Evolutionary conservation across 2,329 filamentous ascomycete genomes (phyloP).

Genomic region (Stagonosporopsis rhizophila): DNA sequence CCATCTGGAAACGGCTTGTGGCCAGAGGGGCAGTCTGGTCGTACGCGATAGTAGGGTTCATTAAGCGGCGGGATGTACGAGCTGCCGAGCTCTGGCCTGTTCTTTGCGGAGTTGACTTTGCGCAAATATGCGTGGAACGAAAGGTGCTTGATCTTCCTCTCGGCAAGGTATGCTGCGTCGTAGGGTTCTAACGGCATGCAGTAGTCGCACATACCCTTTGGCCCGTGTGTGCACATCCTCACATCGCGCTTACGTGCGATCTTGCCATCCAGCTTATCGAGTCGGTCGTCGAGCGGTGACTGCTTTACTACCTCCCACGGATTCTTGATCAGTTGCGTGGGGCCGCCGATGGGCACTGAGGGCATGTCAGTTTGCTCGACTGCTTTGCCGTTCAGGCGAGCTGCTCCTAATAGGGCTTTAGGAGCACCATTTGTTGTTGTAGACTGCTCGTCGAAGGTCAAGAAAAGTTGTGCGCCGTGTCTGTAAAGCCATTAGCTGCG

Average conservation of each 20-base stretch:
- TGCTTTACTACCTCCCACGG: constrained; percentile 94
- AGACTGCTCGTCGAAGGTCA: constrained; percentile 74
- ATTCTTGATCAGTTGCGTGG: constrained; percentile 74
- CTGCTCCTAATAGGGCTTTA: constrained; percentile 52
- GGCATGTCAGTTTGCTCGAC: constrained; percentile 73
- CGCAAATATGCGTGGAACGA: constrained; percentile 95
- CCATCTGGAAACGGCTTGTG: constrained; percentile 94
- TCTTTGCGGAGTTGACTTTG: constrained; percentile 95
- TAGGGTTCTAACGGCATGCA: constrained; percentile 98
- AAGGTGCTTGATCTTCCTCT: constrained; percentile 98
- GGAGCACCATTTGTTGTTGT: constrained; percentile 58
- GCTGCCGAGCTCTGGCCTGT: constrained; percentile 90
- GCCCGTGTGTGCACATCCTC: constrained; percentile 93
- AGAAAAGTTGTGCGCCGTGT: constrained; percentile 90
- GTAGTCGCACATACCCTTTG: constrained; percentile 99
- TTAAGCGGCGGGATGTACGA: constrained; percentile 95
- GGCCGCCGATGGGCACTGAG: constrained; percentile 64
- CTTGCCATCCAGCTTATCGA: constrained; percentile 91
- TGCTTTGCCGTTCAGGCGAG: constrained; percentile 79
- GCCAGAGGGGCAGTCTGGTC: constrained; percentile 86
- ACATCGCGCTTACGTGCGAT: constrained; percentile 75
- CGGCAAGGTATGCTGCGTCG: constrained; percentile 82
- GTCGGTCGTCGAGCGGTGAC: constrained; percentile 81
- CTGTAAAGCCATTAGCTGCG: constrained; percentile 54
- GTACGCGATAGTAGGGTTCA: constrained; percentile 92